A percentile compares a stretch with the other conserved stretches of the same genome.
Evolutionary conservation across 164 flowering plant genomes (phyloP).

Genomic region (Vitis amurensis): DNA sequence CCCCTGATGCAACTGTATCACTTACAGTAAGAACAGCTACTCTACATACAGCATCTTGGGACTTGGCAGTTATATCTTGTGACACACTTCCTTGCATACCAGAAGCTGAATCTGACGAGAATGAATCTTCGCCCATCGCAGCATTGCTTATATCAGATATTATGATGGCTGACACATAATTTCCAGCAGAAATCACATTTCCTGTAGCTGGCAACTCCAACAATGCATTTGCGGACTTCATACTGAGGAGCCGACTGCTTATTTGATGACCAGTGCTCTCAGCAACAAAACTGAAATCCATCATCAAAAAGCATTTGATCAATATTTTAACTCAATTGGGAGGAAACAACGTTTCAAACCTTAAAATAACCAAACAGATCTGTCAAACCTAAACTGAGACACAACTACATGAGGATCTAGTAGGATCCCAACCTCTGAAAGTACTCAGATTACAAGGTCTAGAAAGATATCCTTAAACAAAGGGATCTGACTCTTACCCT

Average conservation of each 20-base stretch:
- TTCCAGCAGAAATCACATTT: slow-evolving; percentile 58
- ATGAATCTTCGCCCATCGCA: slow-evolving; percentile 17
- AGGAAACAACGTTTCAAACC: neutral
- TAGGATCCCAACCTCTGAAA: neutral
- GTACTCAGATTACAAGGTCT: neutral
- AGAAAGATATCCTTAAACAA: slow-evolving; percentile 1
- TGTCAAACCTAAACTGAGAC: neutral
- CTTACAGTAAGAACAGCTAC: slow-evolving; percentile 89
- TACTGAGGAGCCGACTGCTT: slow-evolving; percentile 87
- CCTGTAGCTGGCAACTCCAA: slow-evolving; percentile 71
- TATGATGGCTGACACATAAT: slow-evolving; percentile 58
- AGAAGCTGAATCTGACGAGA: slow-evolving; percentile 12
- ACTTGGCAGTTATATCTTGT: slow-evolving; percentile 14
- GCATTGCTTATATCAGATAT: slow-evolving; percentile 60
- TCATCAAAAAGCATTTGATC: slow-evolving; percentile 1
- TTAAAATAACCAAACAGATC: neutral
- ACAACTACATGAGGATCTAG: neutral
- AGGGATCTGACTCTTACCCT: slow-evolving; percentile 52
- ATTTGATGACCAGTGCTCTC: slow-evolving; percentile 91
- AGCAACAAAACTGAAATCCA: slow-evolving; percentile 72
- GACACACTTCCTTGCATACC: slow-evolving; percentile 13
- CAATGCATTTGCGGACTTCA: slow-evolving; percentile 89
- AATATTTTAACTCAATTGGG: neutral
- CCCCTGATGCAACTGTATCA: slow-evolving; percentile 88
- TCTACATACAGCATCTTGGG: slow-evolving; percentile 31